phyloP scores from a whole-genome alignment of 352 stramenopile species.

The Achlya hypogyna region DNA sequence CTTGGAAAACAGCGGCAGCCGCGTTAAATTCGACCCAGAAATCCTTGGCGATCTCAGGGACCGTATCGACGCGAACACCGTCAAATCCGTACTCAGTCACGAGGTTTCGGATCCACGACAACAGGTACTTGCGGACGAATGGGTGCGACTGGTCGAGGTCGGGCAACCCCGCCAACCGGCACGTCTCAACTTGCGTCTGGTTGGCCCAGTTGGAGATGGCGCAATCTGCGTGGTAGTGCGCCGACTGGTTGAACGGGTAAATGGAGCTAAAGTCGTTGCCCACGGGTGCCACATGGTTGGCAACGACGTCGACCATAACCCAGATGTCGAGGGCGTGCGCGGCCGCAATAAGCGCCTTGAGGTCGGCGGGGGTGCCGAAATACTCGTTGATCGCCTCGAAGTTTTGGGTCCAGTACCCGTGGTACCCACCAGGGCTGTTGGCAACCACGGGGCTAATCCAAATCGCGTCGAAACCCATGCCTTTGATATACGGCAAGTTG shows the following conservation, averaged over 20 bases:
- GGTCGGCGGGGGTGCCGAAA: conserved; percentile 21
- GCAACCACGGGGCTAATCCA: conserved; percentile 19
- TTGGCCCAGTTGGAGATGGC: conserved; percentile 18
- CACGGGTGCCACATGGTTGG: conserved; percentile 20
- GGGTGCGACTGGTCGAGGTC: conserved; percentile 19
- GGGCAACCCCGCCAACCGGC: conserved; percentile 12
- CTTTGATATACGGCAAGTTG: conserved; percentile 17
- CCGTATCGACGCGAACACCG: conserved; percentile 22
- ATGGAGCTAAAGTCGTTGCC: conserved; percentile 8
- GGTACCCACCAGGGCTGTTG: conserved; percentile 10
- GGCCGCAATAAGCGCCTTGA: conserved; percentile 9
- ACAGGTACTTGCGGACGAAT: conserved; percentile 13
- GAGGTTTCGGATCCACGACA: not conserved
- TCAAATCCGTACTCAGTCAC: conserved; percentile 16
- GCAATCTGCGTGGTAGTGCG: conserved; percentile 11
- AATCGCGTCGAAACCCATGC: conserved; percentile 22
- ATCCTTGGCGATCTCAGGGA: conserved; percentile 18
- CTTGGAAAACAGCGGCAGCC: conserved; percentile 6
- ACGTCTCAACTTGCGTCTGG: conserved; percentile 15
- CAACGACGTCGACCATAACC: conserved; percentile 23
- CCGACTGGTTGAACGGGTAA: conserved; percentile 7
- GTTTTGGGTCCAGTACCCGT: conserved; percentile 19
- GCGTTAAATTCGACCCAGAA: conserved; percentile 15
- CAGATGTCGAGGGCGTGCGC: conserved; percentile 14
- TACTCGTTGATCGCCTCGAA: conserved; percentile 12